A percentile compares a stretch with the other conserved stretches of the same genome.
Evolutionary conservation across 2,329 filamentous ascomycete species (phyloP).

Genomic region (Bimuria novae-zelandiae): DNA sequence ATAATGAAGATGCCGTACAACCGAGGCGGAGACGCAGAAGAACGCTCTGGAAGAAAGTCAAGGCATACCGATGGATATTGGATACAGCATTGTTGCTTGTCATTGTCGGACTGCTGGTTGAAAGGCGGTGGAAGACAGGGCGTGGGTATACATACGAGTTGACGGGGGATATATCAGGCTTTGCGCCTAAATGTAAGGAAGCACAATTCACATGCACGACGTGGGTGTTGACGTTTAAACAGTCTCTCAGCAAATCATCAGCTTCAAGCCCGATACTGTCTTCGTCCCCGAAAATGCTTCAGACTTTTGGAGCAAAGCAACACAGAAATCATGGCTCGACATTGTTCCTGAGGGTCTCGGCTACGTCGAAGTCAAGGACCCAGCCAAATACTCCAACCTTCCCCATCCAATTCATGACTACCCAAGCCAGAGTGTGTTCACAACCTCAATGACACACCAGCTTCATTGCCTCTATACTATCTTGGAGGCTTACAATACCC

Average conservation of each 20-base stretch:
- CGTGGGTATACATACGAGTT: slow-evolving; percentile 28
- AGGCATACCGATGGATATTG: slow-evolving; percentile 30
- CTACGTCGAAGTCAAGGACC: slow-evolving; percentile 34
- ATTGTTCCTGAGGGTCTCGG: slow-evolving; percentile 43
- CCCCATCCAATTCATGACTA: slow-evolving; percentile 41
- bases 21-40: slow-evolving; percentile 12
- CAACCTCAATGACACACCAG: slow-evolving; percentile 41
- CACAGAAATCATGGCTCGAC: slow-evolving; percentile 36
- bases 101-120: slow-evolving; percentile 33
- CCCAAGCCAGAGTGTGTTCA: slow-evolving; percentile 34
- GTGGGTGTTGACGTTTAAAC: slow-evolving; percentile 3
- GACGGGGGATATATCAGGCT: slow-evolving; percentile 38
- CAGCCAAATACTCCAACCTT: slow-evolving; percentile 30
- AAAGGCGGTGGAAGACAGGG: slow-evolving; percentile 26
- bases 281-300: slow-evolving; percentile 37
- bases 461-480: slow-evolving; percentile 42
- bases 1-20: slow-evolving; percentile 11
- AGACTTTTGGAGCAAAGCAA: slow-evolving; percentile 37
- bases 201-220: background rate
- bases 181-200: slow-evolving; percentile 35
- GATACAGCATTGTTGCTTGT: slow-evolving; percentile 36
- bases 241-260: slow-evolving; percentile 39
- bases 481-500: slow-evolving; percentile 38
- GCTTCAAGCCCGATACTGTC: slow-evolving; percentile 27
- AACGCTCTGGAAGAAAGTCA: slow-evolving; percentile 20